Conservation (phyloP, 371 early-diverging fungal species). For the Mucor lusitanicus region DNA sequence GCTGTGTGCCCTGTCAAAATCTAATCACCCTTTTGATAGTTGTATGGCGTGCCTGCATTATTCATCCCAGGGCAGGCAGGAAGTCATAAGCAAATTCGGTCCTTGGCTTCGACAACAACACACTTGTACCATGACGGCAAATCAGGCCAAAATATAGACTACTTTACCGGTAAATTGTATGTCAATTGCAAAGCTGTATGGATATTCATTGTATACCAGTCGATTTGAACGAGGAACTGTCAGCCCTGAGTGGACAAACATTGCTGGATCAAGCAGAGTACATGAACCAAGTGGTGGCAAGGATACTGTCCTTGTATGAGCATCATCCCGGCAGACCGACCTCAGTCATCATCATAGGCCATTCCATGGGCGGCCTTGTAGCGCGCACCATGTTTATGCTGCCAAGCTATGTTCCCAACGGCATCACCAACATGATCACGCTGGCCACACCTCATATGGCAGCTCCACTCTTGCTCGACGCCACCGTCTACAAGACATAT, state of each 20-base stretch:
- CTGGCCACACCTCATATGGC: conserved; percentile 87
- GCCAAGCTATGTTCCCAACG: conserved; percentile 62
- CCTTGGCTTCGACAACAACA: conserved; percentile 72
- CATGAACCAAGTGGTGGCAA: conserved; percentile 76
- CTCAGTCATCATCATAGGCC: conserved; percentile 85
- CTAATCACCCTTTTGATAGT: conserved; percentile 9
- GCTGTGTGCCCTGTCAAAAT: background rate
- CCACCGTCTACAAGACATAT: conserved; percentile 67
- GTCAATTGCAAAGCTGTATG: background rate
- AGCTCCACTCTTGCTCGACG: conserved; percentile 79
- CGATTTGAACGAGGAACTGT: conserved; percentile 87
- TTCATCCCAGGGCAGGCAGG: conserved; percentile 96
- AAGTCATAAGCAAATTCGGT: conserved; percentile 84
- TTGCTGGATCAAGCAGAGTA: conserved; percentile 73
- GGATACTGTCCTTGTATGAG: conserved; percentile 65
- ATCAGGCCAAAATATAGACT: conserved; percentile 59
- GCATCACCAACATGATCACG: conserved; percentile 82
- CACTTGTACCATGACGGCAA: conserved; percentile 41
- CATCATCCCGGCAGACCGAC: conserved; percentile 20
- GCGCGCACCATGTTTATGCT: conserved; percentile 77
- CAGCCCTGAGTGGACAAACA: conserved; percentile 55
- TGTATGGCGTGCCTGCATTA: conserved; percentile 75
- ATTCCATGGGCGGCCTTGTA: conserved; percentile 97
- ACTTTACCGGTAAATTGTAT: conserved; percentile 70
- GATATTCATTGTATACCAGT: conserved; percentile 41